phyloP scores from a whole-genome alignment of 176 grass and related monocot species.

The Eragrostis nindensis region DNA sequence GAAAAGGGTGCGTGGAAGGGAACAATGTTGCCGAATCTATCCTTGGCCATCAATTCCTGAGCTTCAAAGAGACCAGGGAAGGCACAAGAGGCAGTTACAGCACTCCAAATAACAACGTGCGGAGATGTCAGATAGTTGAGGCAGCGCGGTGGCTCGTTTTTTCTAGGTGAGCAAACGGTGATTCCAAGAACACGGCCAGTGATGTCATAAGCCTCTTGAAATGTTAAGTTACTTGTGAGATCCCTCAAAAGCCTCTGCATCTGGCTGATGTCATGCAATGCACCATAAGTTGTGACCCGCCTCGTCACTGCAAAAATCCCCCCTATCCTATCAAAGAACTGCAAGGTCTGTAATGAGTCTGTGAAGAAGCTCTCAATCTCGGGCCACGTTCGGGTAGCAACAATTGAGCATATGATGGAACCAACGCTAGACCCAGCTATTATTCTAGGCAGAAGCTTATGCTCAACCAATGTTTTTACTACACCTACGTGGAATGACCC shows the following conservation, averaged over 20 bases:
- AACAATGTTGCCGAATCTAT: slow-evolving; percentile 88
- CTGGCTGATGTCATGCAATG: slow-evolving; percentile 92
- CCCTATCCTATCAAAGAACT: slow-evolving; percentile 90
- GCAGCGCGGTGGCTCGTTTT: slow-evolving; percentile 91
- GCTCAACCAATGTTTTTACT: slow-evolving; percentile 89
- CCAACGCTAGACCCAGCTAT: slow-evolving; percentile 96
- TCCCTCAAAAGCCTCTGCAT: slow-evolving; percentile 85
- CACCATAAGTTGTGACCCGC: slow-evolving; percentile 82
- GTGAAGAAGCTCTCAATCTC: slow-evolving; percentile 92
- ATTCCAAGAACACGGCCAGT: slow-evolving; percentile 91
- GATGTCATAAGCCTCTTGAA: slow-evolving; percentile 99
- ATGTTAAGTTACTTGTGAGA: slow-evolving; percentile 97
- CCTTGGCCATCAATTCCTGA: slow-evolving; percentile 96
- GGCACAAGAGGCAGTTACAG: slow-evolving; percentile 94
- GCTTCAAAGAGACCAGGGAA: slow-evolving; percentile 96
- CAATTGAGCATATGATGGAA: slow-evolving; percentile 88
- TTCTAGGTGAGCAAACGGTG: slow-evolving; percentile 93
- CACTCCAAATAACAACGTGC: slow-evolving; percentile 98
- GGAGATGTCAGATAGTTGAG: slow-evolving; percentile 95
- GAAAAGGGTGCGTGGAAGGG: slow-evolving; percentile 84
- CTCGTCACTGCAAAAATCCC: slow-evolving; percentile 78
- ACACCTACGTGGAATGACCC: slow-evolving; percentile 95
- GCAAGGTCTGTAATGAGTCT: slow-evolving; percentile 76
- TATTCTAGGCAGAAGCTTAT: slow-evolving; percentile 88
- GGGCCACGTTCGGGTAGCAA: slow-evolving; percentile 85